Evolutionary conservation across 1,284 basidiomycete genomes (phyloP).

Genomic region (Leccinum insigne): DNA sequence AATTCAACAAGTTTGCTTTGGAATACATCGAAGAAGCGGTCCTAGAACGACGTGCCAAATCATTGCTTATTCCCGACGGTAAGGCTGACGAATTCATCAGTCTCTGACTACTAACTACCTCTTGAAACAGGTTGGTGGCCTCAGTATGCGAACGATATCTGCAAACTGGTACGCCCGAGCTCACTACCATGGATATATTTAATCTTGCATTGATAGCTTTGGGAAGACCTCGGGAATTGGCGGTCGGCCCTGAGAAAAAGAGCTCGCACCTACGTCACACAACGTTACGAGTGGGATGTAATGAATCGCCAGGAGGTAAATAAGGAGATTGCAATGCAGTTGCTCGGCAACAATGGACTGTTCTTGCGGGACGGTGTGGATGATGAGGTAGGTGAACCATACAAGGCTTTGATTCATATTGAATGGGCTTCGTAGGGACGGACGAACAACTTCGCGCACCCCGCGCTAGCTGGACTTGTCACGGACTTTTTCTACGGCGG

Average conservation of each 20-base stretch:
- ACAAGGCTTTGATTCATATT: no score
- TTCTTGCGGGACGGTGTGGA: neutral
- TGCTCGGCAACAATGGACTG: neutral
- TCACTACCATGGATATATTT: neutral
- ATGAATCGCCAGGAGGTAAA: neutral
- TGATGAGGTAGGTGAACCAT: neutral
- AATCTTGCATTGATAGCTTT: neutral
- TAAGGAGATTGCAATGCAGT: neutral
- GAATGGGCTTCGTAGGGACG: neutral
- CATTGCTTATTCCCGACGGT: neutral
- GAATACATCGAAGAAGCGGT: neutral
- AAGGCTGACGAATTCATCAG: neutral
- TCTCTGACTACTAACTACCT: neutral
- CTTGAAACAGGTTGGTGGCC: neutral
- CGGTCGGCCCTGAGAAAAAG: neutral
- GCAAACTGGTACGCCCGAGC: neutral
- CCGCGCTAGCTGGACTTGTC: neutral
- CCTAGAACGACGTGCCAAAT: neutral
- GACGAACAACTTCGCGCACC: neutral
- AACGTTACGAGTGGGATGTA: neutral
- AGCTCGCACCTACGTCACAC: neutral
- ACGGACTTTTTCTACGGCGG: neutral
- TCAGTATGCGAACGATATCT: neutral
- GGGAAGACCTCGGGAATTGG: neutral
- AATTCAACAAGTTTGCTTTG: neutral